Base-by-base conservation (phyloP, 148 eudicot species). In the Rhododendron molle region DNA sequence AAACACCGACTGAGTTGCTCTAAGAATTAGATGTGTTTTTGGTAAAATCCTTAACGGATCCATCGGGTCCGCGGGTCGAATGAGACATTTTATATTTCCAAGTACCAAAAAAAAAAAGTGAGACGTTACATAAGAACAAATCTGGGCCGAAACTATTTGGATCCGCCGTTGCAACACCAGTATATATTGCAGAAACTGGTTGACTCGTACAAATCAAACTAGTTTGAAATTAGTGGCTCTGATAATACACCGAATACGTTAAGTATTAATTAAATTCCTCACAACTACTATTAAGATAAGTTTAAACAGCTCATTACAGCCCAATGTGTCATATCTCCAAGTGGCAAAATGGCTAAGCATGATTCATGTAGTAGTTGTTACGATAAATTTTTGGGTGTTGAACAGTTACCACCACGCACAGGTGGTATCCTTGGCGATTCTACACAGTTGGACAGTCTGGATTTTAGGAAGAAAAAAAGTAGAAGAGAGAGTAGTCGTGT, bases 381-480 rank as follows among this genome's bases (percentile, higher is more conserved):
- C 43, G 43, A 5, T 1, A 40, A 40, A 7, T 40, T 40, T 40
- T 40, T 40, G 43, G 43, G 6, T 40, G 43, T 40, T 40, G 43
- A 1, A 5, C 43, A 40, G 43, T 0, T 38, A 38, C 6, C 43
- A 40, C 43, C 43, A 1, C 43, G 5, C 43, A 40, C 43, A 40
- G 1, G 43, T 40, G 43, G 7, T 40, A 5, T 0, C 43, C 7
- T 40, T 5, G 43, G 0, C 43, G 1, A 40, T 40, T 40, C 0
- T 0, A 5, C 7, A 32, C 34, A 32, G 7, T 40, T 40, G 43
- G 7, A 40, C 1, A 0, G 0, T 38, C 5, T 0, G 6, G 5
- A 38, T 38, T 38, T 38, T 5, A 38, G 0, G 0, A 5, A 38
- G 2, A 38, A 38, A 38, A 40, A 5, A 5, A 0, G 5, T 0